Evolutionary conservation across 2,329 filamentous ascomycete species (phyloP), one percentile per base, ranked within the genome.

Genomic region (Neoscytalidium dimidiatum): DNA sequence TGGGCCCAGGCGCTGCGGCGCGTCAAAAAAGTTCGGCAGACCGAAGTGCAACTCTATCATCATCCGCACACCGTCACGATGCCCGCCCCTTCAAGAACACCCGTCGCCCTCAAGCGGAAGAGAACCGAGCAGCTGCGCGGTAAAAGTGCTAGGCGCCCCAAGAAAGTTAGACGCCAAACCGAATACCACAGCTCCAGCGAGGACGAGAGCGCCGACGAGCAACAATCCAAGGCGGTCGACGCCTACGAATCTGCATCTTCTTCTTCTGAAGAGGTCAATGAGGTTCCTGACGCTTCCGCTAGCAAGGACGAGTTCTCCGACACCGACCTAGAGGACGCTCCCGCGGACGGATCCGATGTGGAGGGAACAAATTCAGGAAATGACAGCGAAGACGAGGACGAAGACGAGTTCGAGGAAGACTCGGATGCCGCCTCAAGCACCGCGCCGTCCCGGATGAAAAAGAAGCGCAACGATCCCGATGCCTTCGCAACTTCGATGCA

Each of bases 401-500:
- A 68, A 41, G 71, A 73, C 11, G 72, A 73, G 23, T n/a, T 21
- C 11, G 38, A 52, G 19, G 65, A 68, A 35, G 67, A 52, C 28
- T 77, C 75, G 2, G 73, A 77, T 58, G 75, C 71, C 7, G 77
- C 73, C 28, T 75, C 72, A 9, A 72, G 70, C 43, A 70, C 71
- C 9, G 68, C 67, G 7, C 56, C 28, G 1, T 67, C 71, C 7
- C 71, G 73, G 38, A 80, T 79, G 71, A 90, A 88, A 72, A 88
- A 89, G 14, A 98, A 98, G 80, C 90, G 94, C 74, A 96, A 97
- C 79, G 94, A 99, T 78, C 94, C 95, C 2, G 83, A 85, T 68
- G 93, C 92, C 61, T 98, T 99, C 77, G 92, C 94, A 26, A 96
- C 90, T 1, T 97, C 93, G 58, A 92, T 99, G 72, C 90, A 91